Conservation (phyloP, 441 rosid species). For the Populus tomentosa region DNA sequence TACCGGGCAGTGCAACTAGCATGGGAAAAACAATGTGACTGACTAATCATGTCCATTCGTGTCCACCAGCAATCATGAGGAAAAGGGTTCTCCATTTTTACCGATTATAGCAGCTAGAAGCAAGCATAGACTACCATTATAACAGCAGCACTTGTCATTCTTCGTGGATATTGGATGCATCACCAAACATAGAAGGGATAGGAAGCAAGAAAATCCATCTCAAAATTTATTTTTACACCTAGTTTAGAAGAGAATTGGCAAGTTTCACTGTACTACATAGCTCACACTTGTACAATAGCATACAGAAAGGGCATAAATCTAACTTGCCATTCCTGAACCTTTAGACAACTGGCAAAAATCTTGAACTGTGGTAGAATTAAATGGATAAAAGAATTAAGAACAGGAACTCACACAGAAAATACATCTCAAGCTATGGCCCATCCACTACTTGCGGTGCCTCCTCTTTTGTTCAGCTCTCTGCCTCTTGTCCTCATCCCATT, state of each 20-base stretch:
- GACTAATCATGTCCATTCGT: no score
- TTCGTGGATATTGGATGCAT: neutral
- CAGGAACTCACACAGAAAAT: neutral
- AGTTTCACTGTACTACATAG: neutral
- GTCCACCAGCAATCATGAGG: no score
- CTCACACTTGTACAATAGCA: neutral
- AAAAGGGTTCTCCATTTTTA: no score
- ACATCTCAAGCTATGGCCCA: neutral
- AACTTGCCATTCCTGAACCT: neutral
- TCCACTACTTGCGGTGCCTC: slow-evolving; percentile 75
- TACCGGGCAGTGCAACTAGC: no score
- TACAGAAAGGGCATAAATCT: neutral
- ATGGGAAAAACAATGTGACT: no score
- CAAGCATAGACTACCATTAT: no score
- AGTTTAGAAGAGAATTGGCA: neutral
- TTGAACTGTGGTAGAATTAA: neutral
- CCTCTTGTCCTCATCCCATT: slow-evolving; percentile 99
- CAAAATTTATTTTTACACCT: neutral
- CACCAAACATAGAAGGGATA: neutral
- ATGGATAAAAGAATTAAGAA: neutral
- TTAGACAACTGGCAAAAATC: no score
- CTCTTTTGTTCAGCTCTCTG: slow-evolving; percentile 87
- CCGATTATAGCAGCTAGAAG: no score
- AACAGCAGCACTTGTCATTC: neutral
- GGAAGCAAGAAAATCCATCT: neutral